Evolutionary conservation across 805 yeast species (phyloP), one percentile per base, ranked within the genome.

Genomic region (Maudiozyma pseudohumilis): DNA sequence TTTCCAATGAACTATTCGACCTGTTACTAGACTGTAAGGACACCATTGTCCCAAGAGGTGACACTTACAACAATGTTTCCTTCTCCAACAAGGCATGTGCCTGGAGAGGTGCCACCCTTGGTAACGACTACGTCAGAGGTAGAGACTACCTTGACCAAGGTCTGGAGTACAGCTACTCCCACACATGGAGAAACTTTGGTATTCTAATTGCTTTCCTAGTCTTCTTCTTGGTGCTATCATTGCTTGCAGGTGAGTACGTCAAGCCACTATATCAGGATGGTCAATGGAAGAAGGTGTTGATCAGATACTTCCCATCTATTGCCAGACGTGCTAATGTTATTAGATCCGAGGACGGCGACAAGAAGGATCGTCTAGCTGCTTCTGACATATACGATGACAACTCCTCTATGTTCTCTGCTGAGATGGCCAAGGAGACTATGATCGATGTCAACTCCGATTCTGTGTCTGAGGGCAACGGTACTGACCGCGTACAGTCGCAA

Each of bases 181-280:
- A 84, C 57, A 70, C 72, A 42, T 83, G 94, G 94, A 74, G 94
- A 64, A 80, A 83, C 55, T 66, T 78, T 40, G 94, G 85, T 49
- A 74, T 78, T 46, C 47, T 70, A 38, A 50, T 75, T 47, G 84
- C 68, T 6, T 77, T 66, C 50, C 56, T 65, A 40, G 43, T 65
- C 4, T 69, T 64, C 44, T 66, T 60, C 45, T 34, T 56, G 16
- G 36, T 38, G 19, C 36, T 51, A 30, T 53, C 63, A 30, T 36
- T 56, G 19, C 25, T 58, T 16, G 61, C 57, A 4, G 48, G 64
- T 13, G 64, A 65, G 43, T 52, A 43, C 35, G 32, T 60, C 6
- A 49, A 49, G 15, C 62, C 62, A 17, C 23, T 45, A 23, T 52
- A 43, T 30, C 43, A 44, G 5, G 26, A 30, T 12, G 41, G 31